A percentile compares a stretch with the other conserved stretches of the same genome.
phyloP scores from a whole-genome alignment of 78 protist species.

The Planoprotostelium fungivorum region DNA sequence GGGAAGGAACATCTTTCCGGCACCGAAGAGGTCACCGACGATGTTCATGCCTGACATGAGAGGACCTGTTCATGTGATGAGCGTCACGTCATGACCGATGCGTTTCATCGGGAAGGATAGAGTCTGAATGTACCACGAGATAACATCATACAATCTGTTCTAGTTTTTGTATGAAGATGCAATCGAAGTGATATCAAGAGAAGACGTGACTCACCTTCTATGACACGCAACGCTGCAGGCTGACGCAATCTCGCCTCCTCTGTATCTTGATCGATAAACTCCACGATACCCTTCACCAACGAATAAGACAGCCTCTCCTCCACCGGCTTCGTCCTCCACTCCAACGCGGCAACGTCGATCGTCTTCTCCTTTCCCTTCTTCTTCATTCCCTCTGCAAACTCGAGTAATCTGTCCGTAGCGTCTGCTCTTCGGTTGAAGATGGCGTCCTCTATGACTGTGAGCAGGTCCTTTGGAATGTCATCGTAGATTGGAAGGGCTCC shows the following conservation, averaged over 20 bases:
- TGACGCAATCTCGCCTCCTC: conserved; percentile 85
- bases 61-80: too few species aligned
- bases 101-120: too few species aligned
- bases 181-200: background rate
- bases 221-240: conserved; percentile 24
- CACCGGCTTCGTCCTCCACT: conserved; percentile 85
- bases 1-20: conserved; percentile 99
- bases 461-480: conserved; percentile 77
- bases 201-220: conserved; percentile 23
- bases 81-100: too few species aligned
- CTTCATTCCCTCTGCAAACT: conserved; percentile 35
- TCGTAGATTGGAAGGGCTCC: conserved; percentile 89
- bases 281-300: conserved; percentile 92
- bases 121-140: too few species aligned
- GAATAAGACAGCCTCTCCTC: conserved; percentile 81
- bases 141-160: background rate
- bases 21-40: conserved; percentile 98
- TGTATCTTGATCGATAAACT: conserved; percentile 80
- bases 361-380: conserved; percentile 15
- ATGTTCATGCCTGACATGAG: conserved; percentile 95
- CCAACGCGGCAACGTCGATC: conserved; percentile 53
- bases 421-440: conserved; percentile 43
- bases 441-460: conserved; percentile 46
- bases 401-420: conserved; percentile 47
- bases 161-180: background rate